phyloP scores from a whole-genome alignment of 352 stramenopile species.

The Vaucheria bursata region DNA sequence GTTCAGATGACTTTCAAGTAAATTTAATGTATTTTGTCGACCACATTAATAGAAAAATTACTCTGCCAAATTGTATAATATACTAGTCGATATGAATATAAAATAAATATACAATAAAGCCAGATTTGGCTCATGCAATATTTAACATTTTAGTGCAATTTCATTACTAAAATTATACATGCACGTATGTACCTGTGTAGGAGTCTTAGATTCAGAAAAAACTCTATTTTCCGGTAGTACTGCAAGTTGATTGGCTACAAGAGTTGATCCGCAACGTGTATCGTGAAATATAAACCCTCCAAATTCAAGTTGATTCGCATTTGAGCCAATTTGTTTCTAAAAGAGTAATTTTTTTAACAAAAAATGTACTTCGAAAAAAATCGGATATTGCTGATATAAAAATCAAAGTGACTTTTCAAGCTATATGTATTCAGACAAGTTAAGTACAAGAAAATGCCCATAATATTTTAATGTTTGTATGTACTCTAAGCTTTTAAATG shows the following conservation, averaged over 20 bases:
- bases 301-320: neutral
- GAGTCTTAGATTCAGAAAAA: slow-evolving; percentile 50
- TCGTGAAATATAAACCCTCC: slow-evolving; percentile 70
- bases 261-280: slow-evolving; percentile 64
- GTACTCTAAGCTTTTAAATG: too few species aligned
- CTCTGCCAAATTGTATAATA: too few species aligned
- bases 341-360: neutral
- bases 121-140: too few species aligned
- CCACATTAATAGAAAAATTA: too few species aligned
- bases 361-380: neutral
- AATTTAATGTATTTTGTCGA: too few species aligned
- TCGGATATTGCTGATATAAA: neutral
- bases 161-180: neutral
- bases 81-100: too few species aligned
- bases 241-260: slow-evolving; percentile 65
- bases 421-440: neutral
- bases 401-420: neutral
- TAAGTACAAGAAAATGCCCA: too few species aligned
- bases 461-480: too few species aligned
- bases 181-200: slow-evolving; percentile 29
- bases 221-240: slow-evolving; percentile 42
- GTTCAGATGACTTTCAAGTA: too few species aligned
- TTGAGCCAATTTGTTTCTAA: neutral
- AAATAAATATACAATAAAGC: too few species aligned
- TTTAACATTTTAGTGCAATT: too few species aligned